These are phyloP conservation scores for Fagopyrum homotropicum DNA, from an alignment of 148 eudicot genomes.

Conservation along the genomic window DNA sequence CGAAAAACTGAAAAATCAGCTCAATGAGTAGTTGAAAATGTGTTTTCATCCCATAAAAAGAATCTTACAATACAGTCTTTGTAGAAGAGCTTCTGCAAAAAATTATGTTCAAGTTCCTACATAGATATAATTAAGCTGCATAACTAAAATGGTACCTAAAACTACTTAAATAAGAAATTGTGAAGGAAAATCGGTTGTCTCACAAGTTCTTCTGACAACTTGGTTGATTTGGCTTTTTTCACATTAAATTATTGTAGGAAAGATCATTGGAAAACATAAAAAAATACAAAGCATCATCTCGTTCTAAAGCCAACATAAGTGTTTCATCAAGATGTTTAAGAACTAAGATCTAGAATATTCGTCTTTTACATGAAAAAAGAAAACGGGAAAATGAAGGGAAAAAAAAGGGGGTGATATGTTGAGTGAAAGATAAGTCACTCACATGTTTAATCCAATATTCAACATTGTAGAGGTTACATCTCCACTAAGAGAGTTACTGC, in stretches of 20 bases:
- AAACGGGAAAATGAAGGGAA: neutral
- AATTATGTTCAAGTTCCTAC: slow-evolving; percentile 54
- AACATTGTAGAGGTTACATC: slow-evolving; percentile 46
- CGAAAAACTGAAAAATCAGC: neutral
- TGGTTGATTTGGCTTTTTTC: slow-evolving; percentile 49
- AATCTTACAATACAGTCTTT: slow-evolving; percentile 38
- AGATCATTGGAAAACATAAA: slow-evolving; percentile 47
- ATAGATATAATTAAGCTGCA: neutral
- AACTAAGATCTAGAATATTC: neutral
- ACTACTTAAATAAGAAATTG: neutral
- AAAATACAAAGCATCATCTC: neutral
- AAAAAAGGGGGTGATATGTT: no score
- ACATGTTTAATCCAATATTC: slow-evolving; percentile 59
- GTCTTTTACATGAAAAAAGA: neutral
- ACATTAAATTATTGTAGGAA: slow-evolving; percentile 72
- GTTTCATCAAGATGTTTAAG: neutral
- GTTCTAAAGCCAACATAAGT: neutral
- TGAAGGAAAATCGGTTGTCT: neutral
- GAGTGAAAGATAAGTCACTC: slow-evolving; percentile 20
- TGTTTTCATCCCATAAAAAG: neutral
- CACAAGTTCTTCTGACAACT: slow-evolving; percentile 47
- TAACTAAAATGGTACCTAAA: neutral
- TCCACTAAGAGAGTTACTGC: slow-evolving; percentile 59
- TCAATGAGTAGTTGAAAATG: neutral
- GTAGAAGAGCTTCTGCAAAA: slow-evolving; percentile 54